Base-by-base conservation (phyloP, 768 basidiomycete genomes). In the Mycena capillaripes region DNA sequence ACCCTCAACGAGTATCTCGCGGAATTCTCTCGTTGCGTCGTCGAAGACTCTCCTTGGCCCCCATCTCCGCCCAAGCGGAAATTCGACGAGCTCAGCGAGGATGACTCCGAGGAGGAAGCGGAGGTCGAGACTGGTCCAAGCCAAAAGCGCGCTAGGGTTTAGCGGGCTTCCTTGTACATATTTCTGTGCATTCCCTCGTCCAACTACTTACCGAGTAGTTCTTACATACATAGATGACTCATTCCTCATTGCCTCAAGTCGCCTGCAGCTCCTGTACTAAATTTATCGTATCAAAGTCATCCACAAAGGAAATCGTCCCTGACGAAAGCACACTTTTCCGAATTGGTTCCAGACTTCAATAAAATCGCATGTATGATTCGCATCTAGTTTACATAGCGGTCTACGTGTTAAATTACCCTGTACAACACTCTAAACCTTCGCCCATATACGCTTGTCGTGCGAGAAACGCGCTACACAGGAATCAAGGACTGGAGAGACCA, bases 361-460 rank as follows among this genome's bases (percentile, higher is more conserved):
- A n/a, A n/a, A n/a, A n/a, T n/a, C n/a, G n/a, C n/a, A n/a, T n/a
- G n/a, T n/a, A n/a, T n/a, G n/a, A n/a, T n/a, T n/a, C n/a, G n/a
- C n/a, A n/a, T n/a, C n/a, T n/a, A n/a, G n/a, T n/a, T n/a, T n/a
- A n/a, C n/a, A n/a, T n/a, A n/a, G n/a, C n/a, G n/a, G n/a, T n/a
- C n/a, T n/a, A n/a, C n/a, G n/a, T n/a, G n/a, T n/a, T n/a, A n/a
- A n/a, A n/a, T n/a, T n/a, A n/a, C n/a, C n/a, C n/a, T n/a, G n/a
- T n/a, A n/a, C n/a, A n/a, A n/a, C n/a, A n/a, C 34, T 66, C 56
- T 70, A 75, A 50, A 64, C 69, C 58, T 64, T 72, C 19, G 69
- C 75, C 71, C 71, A 75, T 29, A 75, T 70, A n/a, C 71, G 71
- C 48, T 60, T 70, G 12, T 75, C 75, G 50, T 75, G 60, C 10